Evolutionary conservation across 331 rosid species (phyloP), one percentile per base, ranked within the genome.

Genomic region (Spiraea crenata): DNA sequence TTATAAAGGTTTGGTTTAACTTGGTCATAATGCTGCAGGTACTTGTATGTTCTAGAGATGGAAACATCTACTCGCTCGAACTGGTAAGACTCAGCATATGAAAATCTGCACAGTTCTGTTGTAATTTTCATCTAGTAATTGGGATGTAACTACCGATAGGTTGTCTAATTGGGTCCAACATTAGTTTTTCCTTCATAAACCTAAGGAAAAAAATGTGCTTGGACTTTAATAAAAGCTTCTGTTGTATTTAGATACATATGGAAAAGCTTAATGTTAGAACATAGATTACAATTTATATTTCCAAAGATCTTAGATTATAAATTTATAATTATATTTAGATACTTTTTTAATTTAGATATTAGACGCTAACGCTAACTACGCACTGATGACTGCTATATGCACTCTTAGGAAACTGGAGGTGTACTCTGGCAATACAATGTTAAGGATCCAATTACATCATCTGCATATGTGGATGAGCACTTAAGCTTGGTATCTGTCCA

Each of bases 391-490:
- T 77, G 73, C 59, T 69, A 46, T 76, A 65, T 31, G 67, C 17
- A 60, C 58, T 71, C 59, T 25, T 82, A 93, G 98, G 90, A 93
- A 42, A 76, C 77, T 20, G 97, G 97, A 51, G 77, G 78, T 65
- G 77, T 82, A 66, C 72, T 81, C 6, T 93, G 96, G 98, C 81
- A 90, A 66, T 79, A 84, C 85, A 77, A 86, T 75, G 79, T 93
- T 56, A 90, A 96, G 59, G 81, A 85, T 74, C 95, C 98, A 54
- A 90, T 93, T 48, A 87, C 95, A 47, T 81, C 98, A 60, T 93
- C 97, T 51, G 92, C 95, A 15, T 93, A 77, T 65, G 91, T 88
- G 19, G 96, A 93, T 16, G 97, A 93, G 72, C 92, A 87, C 74
- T 68, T 87, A 66, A 74, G 67, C 76, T 75, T 87, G 48, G 58